Evolutionary conservation across 2,329 filamentous ascomycete species (phyloP), one percentile per base, ranked within the genome.

Genomic region (Akanthomyces muscarius): DNA sequence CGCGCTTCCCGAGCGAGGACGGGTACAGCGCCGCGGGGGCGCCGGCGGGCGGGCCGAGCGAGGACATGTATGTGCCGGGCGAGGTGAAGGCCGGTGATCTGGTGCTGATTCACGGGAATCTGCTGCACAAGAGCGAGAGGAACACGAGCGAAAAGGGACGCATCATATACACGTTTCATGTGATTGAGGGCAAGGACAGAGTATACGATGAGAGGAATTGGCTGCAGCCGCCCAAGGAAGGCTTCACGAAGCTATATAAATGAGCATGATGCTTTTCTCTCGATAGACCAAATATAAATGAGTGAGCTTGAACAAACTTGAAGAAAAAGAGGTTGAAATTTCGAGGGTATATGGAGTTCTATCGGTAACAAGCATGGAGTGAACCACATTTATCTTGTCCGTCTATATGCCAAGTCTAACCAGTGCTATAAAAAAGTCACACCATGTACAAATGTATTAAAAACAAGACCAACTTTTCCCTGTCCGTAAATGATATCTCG

Each of bases 101-200:
- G 75, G 92, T 98, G 54, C 77, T 99, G 66, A 98, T 99, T 67
- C 94, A 99, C 78, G 95, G 95, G 1, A 98, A 98, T 75, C 78
- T 97, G 69, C 74, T 98, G 78, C 95, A 99, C 77, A 96, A 96
- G 85, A 97, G 93, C 73, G 92, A 97, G 84, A 91, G 85, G 81
- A 99, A 99, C 74, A 83, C 85, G 62, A 96, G 93, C 73, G 77
- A 83, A 67, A 94, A 91, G 80, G 92, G 93, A 25, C 83, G 94
- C 68, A 96, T 95, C 73, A 97, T 97, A 61, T 99, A 98, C 76
- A 98, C 95, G 0, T 99, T 98, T 74, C 95, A 99, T 79, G 86
- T 96, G 63, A 98, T 98, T 71, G 95, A 98, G 77, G 90, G 89
- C 0, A 84, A 89, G 23, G 83, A 76, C 0, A 80, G 87, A 50